Evolutionary conservation across 345 rosid genomes (phyloP).

Genomic region (Rhodomyrtus tomentosa): DNA sequence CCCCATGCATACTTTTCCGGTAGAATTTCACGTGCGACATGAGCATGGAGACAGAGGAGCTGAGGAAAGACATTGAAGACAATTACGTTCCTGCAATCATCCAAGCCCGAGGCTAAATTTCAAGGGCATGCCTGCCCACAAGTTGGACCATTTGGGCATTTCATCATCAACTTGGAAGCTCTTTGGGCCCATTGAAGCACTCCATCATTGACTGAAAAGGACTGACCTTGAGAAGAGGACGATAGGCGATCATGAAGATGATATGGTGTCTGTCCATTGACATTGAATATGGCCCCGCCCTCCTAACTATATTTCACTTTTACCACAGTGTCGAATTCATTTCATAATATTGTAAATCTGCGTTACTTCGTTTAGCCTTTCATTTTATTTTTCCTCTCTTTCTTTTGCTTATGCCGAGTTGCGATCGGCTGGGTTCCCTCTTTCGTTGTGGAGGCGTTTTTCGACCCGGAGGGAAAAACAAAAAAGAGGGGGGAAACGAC

Average conservation of each 20-base stretch:
- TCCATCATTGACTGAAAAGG: background rate
- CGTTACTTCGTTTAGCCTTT: background rate
- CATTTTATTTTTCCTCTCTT: background rate
- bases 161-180: background rate
- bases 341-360: background rate
- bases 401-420: background rate
- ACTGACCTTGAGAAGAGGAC: background rate
- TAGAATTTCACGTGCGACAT: background rate
- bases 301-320: background rate
- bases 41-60: background rate
- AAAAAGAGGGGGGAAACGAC: background rate
- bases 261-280: background rate
- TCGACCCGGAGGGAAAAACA: background rate
- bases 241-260: background rate
- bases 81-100: background rate
- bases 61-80: background rate
- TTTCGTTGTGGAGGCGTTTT: background rate
- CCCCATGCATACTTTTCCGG: background rate
- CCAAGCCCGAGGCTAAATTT: background rate
- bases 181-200: background rate
- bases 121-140: background rate
- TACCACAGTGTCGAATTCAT: background rate
- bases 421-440: background rate
- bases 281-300: background rate
- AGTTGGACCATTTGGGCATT: background rate